These are phyloP conservation scores for Neurospora sp. DNA, from an alignment of 495 filamentous ascomycete species.

Conservation along the genomic window DNA sequence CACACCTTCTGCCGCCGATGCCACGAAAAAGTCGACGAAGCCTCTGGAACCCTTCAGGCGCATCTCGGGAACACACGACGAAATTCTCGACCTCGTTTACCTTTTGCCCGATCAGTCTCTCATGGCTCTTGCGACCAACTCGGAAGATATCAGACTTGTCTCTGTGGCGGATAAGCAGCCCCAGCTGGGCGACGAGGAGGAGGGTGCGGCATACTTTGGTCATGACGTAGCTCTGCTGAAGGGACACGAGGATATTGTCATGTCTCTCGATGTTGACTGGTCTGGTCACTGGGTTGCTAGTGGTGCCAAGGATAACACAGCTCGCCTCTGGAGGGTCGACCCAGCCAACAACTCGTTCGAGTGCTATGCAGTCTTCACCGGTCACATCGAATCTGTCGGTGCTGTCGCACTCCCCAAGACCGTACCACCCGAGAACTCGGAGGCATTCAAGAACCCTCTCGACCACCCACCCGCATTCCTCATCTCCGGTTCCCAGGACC, in stretches of 20 bases:
- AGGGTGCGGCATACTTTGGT: slow-evolving; percentile 58
- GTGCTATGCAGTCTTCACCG: slow-evolving; percentile 71
- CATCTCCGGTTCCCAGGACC: slow-evolving; percentile 86
- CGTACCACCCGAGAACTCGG: slow-evolving; percentile 51
- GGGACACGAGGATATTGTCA: slow-evolving; percentile 90
- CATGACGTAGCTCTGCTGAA: slow-evolving; percentile 76
- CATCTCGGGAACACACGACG: slow-evolving; percentile 93
- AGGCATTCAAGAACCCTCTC: slow-evolving; percentile 54
- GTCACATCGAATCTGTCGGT: slow-evolving; percentile 91
- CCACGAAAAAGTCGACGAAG: slow-evolving; percentile 16
- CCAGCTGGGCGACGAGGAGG: slow-evolving; percentile 14
- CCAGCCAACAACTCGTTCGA: slow-evolving; percentile 60
- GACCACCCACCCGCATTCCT: slow-evolving; percentile 74
- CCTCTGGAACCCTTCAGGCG: slow-evolving; percentile 46
- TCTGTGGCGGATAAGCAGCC: slow-evolving; percentile 35
- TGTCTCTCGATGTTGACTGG: slow-evolving; percentile 90
- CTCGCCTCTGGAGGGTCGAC: slow-evolving; percentile 84
- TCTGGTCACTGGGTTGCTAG: slow-evolving; percentile 94
- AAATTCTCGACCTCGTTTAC: slow-evolving; percentile 87
- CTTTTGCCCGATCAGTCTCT: slow-evolving; percentile 67
- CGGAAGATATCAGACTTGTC: slow-evolving; percentile 82
- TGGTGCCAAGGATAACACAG: slow-evolving; percentile 92
- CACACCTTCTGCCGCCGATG: slow-evolving; percentile 17
- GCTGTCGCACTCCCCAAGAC: slow-evolving; percentile 73
- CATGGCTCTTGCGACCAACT: slow-evolving; percentile 88